Conservation (phyloP, 176 grass and related monocot species). For the Alloteropsis semialata region DNA sequence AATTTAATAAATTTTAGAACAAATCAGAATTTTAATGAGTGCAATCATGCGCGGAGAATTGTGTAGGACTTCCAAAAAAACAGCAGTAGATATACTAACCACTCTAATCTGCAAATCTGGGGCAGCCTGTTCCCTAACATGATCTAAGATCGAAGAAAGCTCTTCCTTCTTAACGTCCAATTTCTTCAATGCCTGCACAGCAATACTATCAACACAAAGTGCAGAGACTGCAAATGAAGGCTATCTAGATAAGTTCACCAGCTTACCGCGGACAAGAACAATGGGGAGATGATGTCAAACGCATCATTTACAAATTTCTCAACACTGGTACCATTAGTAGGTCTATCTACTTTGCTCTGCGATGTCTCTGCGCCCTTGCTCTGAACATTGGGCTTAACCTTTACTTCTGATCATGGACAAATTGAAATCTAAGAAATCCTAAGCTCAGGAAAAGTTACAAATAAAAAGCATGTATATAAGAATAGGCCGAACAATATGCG, state of each 20-base stretch:
- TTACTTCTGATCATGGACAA: constrained; percentile 50
- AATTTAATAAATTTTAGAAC: background rate
- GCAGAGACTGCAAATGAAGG: background rate
- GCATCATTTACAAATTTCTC: constrained; percentile 69
- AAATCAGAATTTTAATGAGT: constrained; percentile 5
- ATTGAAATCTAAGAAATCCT: constrained; percentile 17
- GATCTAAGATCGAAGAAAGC: constrained; percentile 47
- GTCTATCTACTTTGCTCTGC: constrained; percentile 41
- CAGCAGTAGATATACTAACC: constrained; percentile 46
- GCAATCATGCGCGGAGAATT: background rate
- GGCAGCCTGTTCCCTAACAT: constrained; percentile 28
- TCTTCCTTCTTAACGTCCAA: constrained; percentile 49
- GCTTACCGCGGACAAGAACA: constrained; percentile 64
- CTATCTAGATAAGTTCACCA: constrained; percentile 7
- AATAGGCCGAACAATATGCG: background rate
- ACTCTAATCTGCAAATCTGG: constrained; percentile 59
- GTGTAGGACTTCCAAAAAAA: constrained; percentile 4
- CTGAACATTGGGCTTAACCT: constrained; percentile 38
- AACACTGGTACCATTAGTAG: constrained; percentile 35
- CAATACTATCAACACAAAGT: constrained; percentile 35
- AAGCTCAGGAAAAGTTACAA: constrained; percentile 13
- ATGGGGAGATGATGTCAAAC: constrained; percentile 56
- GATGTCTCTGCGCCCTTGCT: constrained; percentile 40
- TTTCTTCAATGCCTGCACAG: constrained; percentile 61
- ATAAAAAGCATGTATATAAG: constrained; percentile 20